phyloP scores from a whole-genome alignment of 1,284 basidiomycete genomes.

The Stereum hirsutum region DNA sequence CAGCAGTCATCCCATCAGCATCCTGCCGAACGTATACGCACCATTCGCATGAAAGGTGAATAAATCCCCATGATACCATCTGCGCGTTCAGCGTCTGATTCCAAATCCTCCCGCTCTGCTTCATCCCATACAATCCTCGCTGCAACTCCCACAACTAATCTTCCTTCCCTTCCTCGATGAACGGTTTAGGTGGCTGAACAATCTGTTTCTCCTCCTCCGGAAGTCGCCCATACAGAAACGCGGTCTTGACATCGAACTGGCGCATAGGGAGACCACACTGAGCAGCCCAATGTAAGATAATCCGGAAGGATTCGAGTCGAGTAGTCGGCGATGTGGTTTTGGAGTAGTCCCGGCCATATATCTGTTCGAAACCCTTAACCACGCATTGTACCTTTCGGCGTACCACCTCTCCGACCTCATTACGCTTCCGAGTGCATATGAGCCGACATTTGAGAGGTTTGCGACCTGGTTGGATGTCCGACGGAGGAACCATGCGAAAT shows the following conservation, averaged over 20 bases:
- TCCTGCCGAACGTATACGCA: not conserved
- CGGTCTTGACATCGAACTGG: slow-evolving; percentile 25
- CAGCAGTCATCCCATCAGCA: slow-evolving; percentile 2
- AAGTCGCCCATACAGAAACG: slow-evolving; percentile 21
- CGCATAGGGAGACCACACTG: slow-evolving; percentile 16
- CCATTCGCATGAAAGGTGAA: slow-evolving; percentile 3
- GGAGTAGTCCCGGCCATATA: slow-evolving; percentile 26
- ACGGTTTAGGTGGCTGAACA: slow-evolving; percentile 14
- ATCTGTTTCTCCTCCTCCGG: slow-evolving; percentile 17
- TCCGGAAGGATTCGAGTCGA: slow-evolving; percentile 15
- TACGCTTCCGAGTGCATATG: too few relatives aligned
- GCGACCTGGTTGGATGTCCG: too few relatives aligned
- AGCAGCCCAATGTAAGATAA: slow-evolving; percentile 21
- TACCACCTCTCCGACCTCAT: too few relatives aligned
- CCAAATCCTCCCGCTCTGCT: slow-evolving; percentile 15
- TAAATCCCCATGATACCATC: slow-evolving; percentile 6
- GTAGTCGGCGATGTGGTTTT: slow-evolving; percentile 24
- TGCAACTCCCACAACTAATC: slow-evolving; percentile 11
- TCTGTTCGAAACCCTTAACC: slow-evolving; percentile 30
- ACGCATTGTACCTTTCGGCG: too few relatives aligned
- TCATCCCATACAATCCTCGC: slow-evolving; percentile 17
- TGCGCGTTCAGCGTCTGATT: slow-evolving; percentile 8
- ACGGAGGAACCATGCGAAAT: too few relatives aligned
- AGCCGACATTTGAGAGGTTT: too few relatives aligned
- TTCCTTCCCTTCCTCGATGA: slow-evolving; percentile 7